A percentile compares a stretch with the other conserved stretches of the same genome.
These are phyloP conservation scores for Trichoderma semiorbis DNA, from an alignment of 2,329 filamentous ascomycete genomes.

Conservation along the genomic window DNA sequence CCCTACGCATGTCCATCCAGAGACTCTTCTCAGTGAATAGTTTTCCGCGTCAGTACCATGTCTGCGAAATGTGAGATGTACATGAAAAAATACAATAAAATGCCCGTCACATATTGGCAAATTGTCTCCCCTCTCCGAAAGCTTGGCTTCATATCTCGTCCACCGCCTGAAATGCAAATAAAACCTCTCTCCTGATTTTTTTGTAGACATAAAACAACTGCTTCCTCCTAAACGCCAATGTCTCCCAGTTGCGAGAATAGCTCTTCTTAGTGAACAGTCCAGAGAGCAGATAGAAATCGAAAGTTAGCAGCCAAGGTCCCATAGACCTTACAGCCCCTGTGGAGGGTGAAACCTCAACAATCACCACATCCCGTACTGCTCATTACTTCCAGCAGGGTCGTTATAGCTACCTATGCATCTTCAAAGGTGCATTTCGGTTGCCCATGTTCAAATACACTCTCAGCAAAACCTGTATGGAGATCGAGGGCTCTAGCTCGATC, in stretches of 20 bases:
- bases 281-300: not conserved
- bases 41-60: not conserved
- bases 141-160: not conserved
- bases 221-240: constrained; percentile 11
- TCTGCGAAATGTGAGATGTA: not conserved
- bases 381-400: not conserved
- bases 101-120: not conserved
- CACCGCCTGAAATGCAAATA: not conserved
- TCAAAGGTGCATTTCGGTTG: not conserved
- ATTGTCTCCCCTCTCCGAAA: not conserved
- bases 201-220: not conserved
- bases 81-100: not conserved
- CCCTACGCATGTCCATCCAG: not conserved
- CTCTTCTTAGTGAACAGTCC: not conserved
- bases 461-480: not conserved
- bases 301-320: not conserved
- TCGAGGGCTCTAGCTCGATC: constrained; percentile 3
- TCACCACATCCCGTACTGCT: not conserved
- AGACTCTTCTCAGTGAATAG: not conserved
- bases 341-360: not conserved
- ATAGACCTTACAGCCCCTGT: not conserved
- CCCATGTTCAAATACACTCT: not conserved
- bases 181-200: not conserved
- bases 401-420: not conserved
- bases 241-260: not conserved